Base-by-base conservation (phyloP, 2,329 filamentous ascomycete genomes). In the Aspergillus pseudoviridinutans region DNA sequence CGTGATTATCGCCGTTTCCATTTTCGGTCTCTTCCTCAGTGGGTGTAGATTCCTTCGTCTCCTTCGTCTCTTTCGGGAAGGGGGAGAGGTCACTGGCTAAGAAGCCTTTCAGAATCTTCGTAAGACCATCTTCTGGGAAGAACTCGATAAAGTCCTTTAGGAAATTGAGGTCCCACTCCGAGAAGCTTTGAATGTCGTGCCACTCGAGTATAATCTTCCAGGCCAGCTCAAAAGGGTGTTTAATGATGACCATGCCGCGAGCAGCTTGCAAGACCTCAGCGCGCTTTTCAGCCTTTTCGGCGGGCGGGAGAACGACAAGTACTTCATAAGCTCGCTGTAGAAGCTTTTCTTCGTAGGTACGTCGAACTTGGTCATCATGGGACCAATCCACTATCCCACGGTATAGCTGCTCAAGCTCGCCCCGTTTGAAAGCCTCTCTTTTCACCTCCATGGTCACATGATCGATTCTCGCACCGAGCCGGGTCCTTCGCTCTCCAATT, bases 121-220 rank as follows among this genome's bases (percentile, higher is more conserved):
- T 87, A 7, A 97, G 80, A 29, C 94, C 92, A 57, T 87, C 87
- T 3, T 91, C 87, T 0, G 92, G 91, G 65, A 99, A 99, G 64
- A 94, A 87, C 3, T 82, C 79, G 61, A 91, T 88, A 69, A 93
- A 99, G 63, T 92, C 87, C 55, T 87, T 83, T 25, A 99, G 77
- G n/a, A 93, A 79, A 47, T 84, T 85, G 47, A 85, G 83, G 68
- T 97, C 92, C 79, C 91, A 89, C 27, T 91, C 84, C n/a, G 82
- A 79, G 50, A 94, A 82, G 50, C 84, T 84, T 65, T 90, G 86
- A 46, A 86, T 79, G 72, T 97, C 92, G 64, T 89, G 84, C 90
- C 93, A 97, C 69, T 97, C 91, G 58, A 99, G 80, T 29, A 89
- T 84, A 59, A 97, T 88, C 66, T 91, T 88, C 95, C 95, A 99